These are phyloP conservation scores for Nothopassalora personata DNA, from an alignment of 2,329 filamentous ascomycete species.

Conservation along the genomic window DNA sequence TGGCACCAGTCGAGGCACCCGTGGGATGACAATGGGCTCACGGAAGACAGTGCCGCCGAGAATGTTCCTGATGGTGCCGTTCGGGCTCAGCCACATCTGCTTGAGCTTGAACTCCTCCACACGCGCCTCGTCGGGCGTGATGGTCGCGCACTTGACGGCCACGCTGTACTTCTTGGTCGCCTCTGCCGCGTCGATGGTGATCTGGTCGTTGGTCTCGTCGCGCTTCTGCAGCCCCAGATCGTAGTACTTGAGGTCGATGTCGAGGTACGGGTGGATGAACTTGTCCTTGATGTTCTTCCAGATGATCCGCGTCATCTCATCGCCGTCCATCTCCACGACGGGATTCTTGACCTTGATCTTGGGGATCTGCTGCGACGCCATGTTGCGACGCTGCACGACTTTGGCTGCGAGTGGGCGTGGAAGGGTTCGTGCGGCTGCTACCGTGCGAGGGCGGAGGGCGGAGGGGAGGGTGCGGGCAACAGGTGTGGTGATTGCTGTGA, in stretches of 20 bases:
- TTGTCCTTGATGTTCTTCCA: slow-evolving; percentile 99
- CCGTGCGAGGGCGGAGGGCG: slow-evolving; percentile 15
- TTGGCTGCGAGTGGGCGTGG: slow-evolving; percentile 30
- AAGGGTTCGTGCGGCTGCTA: slow-evolving; percentile 24
- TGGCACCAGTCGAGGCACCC: slow-evolving; percentile 86
- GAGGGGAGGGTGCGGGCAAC: not conserved
- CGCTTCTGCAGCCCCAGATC: slow-evolving; percentile 76
- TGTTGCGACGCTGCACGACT: slow-evolving; percentile 33
- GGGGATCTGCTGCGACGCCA: slow-evolving; percentile 41
- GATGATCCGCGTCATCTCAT: slow-evolving; percentile 97
- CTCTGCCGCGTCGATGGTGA: slow-evolving; percentile 90
- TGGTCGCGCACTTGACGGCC: slow-evolving; percentile 98
- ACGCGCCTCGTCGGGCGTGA: slow-evolving; percentile 93
- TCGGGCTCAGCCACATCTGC: slow-evolving; percentile 99
- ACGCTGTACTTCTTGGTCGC: slow-evolving; percentile 99
- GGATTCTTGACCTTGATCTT: slow-evolving; percentile 99
- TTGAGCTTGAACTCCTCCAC: slow-evolving; percentile 98
- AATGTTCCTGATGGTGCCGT: slow-evolving; percentile 73
- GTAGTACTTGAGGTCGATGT: slow-evolving; percentile 80
- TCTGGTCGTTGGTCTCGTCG: slow-evolving; percentile 92
- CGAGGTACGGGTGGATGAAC: slow-evolving; percentile 93
- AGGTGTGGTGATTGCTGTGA: slow-evolving; percentile 1
- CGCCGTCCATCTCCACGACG: slow-evolving; percentile 92
- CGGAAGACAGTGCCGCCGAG: slow-evolving; percentile 95
- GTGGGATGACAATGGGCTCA: slow-evolving; percentile 93